Evolutionary conservation across 441 rosid genomes (phyloP).

Genomic region (Gossypium davidsonii): DNA sequence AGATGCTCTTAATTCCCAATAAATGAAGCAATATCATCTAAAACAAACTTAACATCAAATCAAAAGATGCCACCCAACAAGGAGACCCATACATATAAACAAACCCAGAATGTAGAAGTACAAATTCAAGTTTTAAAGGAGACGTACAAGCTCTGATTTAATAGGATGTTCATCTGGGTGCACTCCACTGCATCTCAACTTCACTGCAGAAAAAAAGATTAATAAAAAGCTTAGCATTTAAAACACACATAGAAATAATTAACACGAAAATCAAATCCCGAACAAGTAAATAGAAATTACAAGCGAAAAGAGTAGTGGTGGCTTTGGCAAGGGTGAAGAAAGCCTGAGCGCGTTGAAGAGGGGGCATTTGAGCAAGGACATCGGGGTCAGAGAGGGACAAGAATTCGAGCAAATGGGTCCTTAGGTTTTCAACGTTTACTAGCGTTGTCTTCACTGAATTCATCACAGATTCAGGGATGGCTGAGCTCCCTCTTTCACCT

Average conservation of each 20-base stretch:
- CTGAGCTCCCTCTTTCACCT: slow-evolving; percentile 34
- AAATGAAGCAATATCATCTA: background rate
- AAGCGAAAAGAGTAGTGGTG: slow-evolving; percentile 50
- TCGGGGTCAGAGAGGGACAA: slow-evolving; percentile 56
- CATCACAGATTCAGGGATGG: slow-evolving; percentile 57
- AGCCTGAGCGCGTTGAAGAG: slow-evolving; percentile 65
- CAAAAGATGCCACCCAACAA: background rate
- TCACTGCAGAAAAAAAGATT: slow-evolving; percentile 43
- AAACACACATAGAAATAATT: background rate
- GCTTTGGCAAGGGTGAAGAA: slow-evolving; percentile 62
- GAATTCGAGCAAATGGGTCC: slow-evolving; percentile 49
- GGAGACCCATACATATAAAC: background rate
- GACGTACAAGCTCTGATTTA: slow-evolving; percentile 77
- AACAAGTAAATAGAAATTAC: slow-evolving; percentile 22
- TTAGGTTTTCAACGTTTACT: slow-evolving; percentile 36
- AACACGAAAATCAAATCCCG: background rate
- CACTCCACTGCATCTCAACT: slow-evolving; percentile 70
- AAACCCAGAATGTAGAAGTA: background rate
- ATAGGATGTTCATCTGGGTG: slow-evolving; percentile 78
- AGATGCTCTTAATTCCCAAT: background rate
- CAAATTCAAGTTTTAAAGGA: background rate
- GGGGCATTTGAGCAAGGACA: slow-evolving; percentile 54
- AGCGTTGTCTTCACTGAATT: slow-evolving; percentile 59
- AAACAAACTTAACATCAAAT: slow-evolving; percentile 7
- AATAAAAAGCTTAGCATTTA: background rate